Evolutionary conservation across 805 yeast species (phyloP).

Genomic region (Ogataea pini): DNA sequence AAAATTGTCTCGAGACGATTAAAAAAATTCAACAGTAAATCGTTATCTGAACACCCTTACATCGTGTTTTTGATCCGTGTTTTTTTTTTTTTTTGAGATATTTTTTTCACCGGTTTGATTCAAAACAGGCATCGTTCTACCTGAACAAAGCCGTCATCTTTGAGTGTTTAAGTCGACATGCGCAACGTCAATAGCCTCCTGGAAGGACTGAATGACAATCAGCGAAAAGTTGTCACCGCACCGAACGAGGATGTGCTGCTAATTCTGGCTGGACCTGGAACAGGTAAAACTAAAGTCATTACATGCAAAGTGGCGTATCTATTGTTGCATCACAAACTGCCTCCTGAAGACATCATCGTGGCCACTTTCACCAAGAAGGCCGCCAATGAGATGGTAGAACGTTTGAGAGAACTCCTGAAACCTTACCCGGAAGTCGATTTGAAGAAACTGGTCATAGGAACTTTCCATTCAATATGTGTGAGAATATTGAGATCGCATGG

Average conservation of each 20-base stretch:
- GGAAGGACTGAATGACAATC: slow-evolving; percentile 41
- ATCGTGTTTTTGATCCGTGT: not conserved
- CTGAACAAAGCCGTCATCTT: not conserved
- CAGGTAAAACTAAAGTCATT: slow-evolving; percentile 81
- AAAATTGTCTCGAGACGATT: not conserved
- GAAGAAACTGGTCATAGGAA: slow-evolving; percentile 67
- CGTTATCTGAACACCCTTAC: slow-evolving; percentile 2
- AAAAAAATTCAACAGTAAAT: not conserved
- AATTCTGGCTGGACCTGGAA: slow-evolving; percentile 62
- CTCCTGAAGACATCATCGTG: slow-evolving; percentile 69
- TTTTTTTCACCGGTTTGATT: no score
- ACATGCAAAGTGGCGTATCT: slow-evolving; percentile 77
- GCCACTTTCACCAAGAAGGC: slow-evolving; percentile 95
- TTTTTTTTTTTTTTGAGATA: not conserved
- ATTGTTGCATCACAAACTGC: slow-evolving; percentile 48
- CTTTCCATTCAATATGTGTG: slow-evolving; percentile 84
- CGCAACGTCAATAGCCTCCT: not conserved
- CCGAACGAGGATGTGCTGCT: slow-evolving; percentile 43
- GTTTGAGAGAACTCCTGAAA: slow-evolving; percentile 46
- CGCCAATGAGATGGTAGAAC: slow-evolving; percentile 76
- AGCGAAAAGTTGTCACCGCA: slow-evolving; percentile 45
- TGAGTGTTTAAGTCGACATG: not conserved
- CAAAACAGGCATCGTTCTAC: not conserved
- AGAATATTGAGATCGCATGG: slow-evolving; percentile 61
- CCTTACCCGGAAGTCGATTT: slow-evolving; percentile 35